A percentile compares a stretch with the other conserved stretches of the same genome.
phyloP scores from a whole-genome alignment of 2,329 filamentous ascomycete species.

The Teratosphaeria pseudoeucalypti region DNA sequence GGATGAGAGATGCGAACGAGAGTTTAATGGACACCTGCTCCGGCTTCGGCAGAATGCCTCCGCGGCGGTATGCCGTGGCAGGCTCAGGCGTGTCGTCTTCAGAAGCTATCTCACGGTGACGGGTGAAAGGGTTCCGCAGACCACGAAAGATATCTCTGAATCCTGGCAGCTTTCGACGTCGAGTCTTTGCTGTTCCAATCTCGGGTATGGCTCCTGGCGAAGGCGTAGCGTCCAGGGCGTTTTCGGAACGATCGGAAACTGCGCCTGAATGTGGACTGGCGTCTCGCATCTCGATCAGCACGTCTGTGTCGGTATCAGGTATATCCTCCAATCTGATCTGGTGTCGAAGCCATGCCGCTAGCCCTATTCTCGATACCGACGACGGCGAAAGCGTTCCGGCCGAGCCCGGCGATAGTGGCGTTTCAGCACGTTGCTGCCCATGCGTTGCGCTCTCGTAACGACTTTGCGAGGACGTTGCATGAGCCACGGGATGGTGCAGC shows the following conservation, averaged over 20 bases:
- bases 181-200: background rate
- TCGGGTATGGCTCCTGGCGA: background rate
- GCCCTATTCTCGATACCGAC: background rate
- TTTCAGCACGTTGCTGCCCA: background rate
- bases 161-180: background rate
- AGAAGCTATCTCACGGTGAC: background rate
- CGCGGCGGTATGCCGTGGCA: conserved; percentile 1
- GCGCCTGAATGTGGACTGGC: background rate
- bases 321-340: conserved; percentile 2
- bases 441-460: background rate
- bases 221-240: background rate
- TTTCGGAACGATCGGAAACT: background rate
- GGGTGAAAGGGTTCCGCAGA: background rate
- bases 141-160: background rate
- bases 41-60: background rate
- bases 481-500: background rate
- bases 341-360: conserved; percentile 2
- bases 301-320: conserved; percentile 1
- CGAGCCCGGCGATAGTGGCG: background rate
- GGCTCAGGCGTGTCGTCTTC: background rate
- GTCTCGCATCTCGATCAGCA: background rate
- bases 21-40: conserved; percentile 2
- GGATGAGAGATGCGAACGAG: conserved; percentile 19
- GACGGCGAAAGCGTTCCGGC: background rate
- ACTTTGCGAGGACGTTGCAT: background rate